phyloP scores from a whole-genome alignment of 2,329 filamentous ascomycete species.

The Venturiaceae sp. region DNA sequence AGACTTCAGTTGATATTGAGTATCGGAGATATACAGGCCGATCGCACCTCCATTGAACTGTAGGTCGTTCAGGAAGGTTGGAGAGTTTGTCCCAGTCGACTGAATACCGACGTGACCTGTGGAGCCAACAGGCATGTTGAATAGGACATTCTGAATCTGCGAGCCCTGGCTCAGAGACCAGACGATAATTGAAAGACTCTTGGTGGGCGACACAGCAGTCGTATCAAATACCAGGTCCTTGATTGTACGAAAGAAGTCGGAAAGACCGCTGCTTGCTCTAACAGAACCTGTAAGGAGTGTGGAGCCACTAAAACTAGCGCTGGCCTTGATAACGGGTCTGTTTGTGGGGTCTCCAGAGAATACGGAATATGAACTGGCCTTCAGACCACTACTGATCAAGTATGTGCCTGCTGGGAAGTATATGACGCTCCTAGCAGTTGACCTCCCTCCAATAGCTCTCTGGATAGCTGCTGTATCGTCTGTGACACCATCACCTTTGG shows the following conservation, averaged over 20 bases:
- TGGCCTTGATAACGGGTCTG: constrained; percentile 62
- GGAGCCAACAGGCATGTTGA: constrained; percentile 43
- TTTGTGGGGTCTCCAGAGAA: constrained; percentile 71
- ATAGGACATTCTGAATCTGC: constrained; percentile 50
- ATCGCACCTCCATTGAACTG: constrained; percentile 49
- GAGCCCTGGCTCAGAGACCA: constrained; percentile 33
- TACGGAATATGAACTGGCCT: constrained; percentile 89
- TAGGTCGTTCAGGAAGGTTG: constrained; percentile 50
- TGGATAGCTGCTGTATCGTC: constrained; percentile 86
- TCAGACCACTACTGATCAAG: constrained; percentile 66
- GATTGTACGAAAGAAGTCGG: too few relatives aligned
- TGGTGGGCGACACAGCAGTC: too few relatives aligned
- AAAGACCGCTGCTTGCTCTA: too few relatives aligned
- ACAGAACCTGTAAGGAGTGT: too few relatives aligned
- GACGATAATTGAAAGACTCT: too few relatives aligned
- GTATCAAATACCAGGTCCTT: too few relatives aligned
- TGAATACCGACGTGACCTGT: constrained; percentile 48
- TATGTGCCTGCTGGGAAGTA: constrained; percentile 92
- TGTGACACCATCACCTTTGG: constrained; percentile 75
- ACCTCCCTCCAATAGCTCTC: constrained; percentile 21
- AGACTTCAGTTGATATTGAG: too few relatives aligned
- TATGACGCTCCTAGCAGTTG: constrained; percentile 31
- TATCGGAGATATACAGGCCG: too few relatives aligned
- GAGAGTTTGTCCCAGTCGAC: constrained; percentile 51
- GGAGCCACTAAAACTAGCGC: constrained; percentile 56